Evolutionary conservation across 495 filamentous ascomycete species (phyloP).

Genomic region (Lichenothelia convexa): DNA sequence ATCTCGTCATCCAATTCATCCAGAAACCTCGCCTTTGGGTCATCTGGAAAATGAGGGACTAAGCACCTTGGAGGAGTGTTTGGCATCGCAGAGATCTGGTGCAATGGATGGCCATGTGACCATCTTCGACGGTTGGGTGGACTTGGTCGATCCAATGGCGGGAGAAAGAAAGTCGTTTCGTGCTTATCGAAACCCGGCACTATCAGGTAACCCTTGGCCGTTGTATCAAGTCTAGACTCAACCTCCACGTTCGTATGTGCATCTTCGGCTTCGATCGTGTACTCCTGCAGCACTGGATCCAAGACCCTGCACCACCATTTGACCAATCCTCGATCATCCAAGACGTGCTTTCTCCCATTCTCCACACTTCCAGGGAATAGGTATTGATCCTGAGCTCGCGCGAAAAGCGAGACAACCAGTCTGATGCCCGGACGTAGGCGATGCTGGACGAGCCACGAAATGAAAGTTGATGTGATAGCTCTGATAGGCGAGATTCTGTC

Average conservation of each 20-base stretch:
- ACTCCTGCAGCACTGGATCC: constrained; percentile 46
- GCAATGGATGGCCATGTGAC: constrained; percentile 41
- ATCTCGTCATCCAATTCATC: constrained; percentile 74
- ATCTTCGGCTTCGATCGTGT: constrained; percentile 4
- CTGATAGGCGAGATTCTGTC: constrained; percentile 54
- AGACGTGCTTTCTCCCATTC: constrained; percentile 74
- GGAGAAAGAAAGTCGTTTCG: constrained; percentile 48
- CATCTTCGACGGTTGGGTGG: constrained; percentile 11
- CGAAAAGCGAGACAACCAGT: constrained; percentile 77
- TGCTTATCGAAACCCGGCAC: constrained; percentile 68
- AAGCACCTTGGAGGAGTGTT: constrained; percentile 62
- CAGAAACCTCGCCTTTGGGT: constrained; percentile 85
- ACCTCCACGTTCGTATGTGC: too few relatives aligned
- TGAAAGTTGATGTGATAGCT: constrained; percentile 52
- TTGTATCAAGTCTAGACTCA: constrained; percentile 18
- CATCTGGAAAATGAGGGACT: constrained; percentile 83
- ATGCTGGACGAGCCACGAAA: constrained; percentile 51
- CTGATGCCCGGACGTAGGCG: constrained; percentile 48
- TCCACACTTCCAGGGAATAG: constrained; percentile 82
- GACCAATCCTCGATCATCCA: constrained; percentile 75
- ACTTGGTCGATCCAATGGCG: constrained; percentile 24
- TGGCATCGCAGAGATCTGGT: constrained; percentile 35
- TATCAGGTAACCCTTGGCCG: constrained; percentile 55
- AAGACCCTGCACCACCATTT: constrained; percentile 88
- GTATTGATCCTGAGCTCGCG: constrained; percentile 82